Conservation (phyloP, 1,284 basidiomycete genomes). For the Apiotrichum gamsii region DNA sequence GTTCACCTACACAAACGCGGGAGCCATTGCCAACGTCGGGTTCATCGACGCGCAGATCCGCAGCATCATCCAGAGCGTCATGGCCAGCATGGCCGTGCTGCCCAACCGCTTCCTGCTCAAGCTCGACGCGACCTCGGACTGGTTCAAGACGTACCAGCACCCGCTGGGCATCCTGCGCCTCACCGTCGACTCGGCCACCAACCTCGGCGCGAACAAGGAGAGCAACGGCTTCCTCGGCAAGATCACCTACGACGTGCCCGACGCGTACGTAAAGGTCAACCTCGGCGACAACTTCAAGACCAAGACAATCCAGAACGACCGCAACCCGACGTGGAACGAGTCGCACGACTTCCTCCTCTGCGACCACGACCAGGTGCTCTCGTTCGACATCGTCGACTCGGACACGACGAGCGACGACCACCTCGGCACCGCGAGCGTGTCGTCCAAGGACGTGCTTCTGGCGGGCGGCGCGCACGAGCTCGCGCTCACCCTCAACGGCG, state of each 20-base stretch:
- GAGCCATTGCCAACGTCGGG: slow-evolving; percentile 6
- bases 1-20: slow-evolving; percentile 10
- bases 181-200: slow-evolving; percentile 1
- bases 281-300: slow-evolving; percentile 9
- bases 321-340: slow-evolving; percentile 12
- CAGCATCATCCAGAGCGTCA: slow-evolving; percentile 6
- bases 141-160: slow-evolving; percentile 14
- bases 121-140: slow-evolving; percentile 10
- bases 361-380: slow-evolving; percentile 11
- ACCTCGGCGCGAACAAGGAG: slow-evolving; percentile 7
- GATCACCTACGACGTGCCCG: slow-evolving; percentile 8
- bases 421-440: slow-evolving; percentile 1
- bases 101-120: slow-evolving; percentile 17
- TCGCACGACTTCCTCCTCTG: slow-evolving; percentile 9
- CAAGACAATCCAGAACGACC: slow-evolving; percentile 12
- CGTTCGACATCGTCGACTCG: slow-evolving; percentile 4
- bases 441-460: slow-evolving; percentile 9
- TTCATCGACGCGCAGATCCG: slow-evolving; percentile 9
- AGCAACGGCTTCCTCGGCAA: slow-evolving; percentile 12
- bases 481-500: slow-evolving; percentile 1
- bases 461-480: slow-evolving; percentile 1
- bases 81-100: slow-evolving; percentile 11
- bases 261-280: slow-evolving; percentile 5
- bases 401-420: slow-evolving; percentile 7
- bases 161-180: slow-evolving; percentile 9